A percentile compares a stretch with the other conserved stretches of the same genome.
Evolutionary conservation across 441 rosid genomes (phyloP).

Genomic region (Pelargonium cotyledonis): DNA sequence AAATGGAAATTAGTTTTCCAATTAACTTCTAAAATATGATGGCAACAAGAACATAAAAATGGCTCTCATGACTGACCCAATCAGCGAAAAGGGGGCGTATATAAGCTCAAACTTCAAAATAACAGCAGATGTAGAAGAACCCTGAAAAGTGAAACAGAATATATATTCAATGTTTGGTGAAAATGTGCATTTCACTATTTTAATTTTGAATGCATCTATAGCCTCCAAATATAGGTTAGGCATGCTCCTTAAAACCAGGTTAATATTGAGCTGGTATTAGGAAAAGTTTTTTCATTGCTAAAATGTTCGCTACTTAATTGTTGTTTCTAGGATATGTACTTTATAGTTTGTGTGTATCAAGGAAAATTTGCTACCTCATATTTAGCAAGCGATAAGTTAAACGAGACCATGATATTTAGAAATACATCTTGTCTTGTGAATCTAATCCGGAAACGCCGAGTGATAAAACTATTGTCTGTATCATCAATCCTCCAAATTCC

Average conservation of each 20-base stretch:
- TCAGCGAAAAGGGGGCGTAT: slow-evolving; percentile 52
- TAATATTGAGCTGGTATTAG: not conserved
- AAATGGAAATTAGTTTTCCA: not conserved
- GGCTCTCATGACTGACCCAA: slow-evolving; percentile 31
- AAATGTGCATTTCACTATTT: not conserved
- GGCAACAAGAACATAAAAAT: slow-evolving; percentile 10
- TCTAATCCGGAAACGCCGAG: slow-evolving; percentile 79
- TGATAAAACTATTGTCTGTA: slow-evolving; percentile 69
- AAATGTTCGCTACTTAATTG: not conserved
- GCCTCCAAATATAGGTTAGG: no score
- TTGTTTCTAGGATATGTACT: not conserved
- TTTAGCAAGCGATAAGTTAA: slow-evolving; percentile 48
- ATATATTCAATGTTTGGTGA: not conserved
- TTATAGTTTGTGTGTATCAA: not conserved
- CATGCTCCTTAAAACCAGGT: no score
- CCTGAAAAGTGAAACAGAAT: slow-evolving; percentile 38
- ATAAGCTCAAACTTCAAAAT: slow-evolving; percentile 87
- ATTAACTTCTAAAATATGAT: not conserved
- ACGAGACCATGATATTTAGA: slow-evolving; percentile 70
- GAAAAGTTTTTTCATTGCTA: not conserved
- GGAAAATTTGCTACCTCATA: slow-evolving; percentile 42
- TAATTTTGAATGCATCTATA: not conserved
- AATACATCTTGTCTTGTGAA: slow-evolving; percentile 82
- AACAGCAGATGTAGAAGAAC: slow-evolving; percentile 63
- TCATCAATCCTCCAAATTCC: slow-evolving; percentile 90